phyloP scores from a whole-genome alignment of 2,329 filamentous ascomycete genomes.

The Erysiphe pulchra region DNA sequence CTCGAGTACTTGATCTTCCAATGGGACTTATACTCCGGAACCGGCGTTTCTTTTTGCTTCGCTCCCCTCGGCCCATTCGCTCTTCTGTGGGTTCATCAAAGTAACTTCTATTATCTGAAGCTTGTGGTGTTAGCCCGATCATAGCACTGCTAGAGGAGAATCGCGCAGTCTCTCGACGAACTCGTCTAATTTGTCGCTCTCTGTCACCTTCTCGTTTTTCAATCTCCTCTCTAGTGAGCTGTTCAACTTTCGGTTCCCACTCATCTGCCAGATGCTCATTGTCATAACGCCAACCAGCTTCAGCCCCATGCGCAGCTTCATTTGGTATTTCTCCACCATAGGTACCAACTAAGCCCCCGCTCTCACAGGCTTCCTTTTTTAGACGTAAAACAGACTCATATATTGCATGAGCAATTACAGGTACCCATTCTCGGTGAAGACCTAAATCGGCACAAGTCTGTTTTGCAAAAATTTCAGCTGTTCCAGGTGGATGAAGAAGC shows the following conservation, averaged over 20 bases:
- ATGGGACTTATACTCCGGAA: slow-evolving; percentile 72
- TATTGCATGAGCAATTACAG: slow-evolving; percentile 83
- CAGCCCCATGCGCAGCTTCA: slow-evolving; percentile 55
- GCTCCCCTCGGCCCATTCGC: slow-evolving; percentile 71
- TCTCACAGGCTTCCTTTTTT: slow-evolving; percentile 92
- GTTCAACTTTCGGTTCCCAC: slow-evolving; percentile 64
- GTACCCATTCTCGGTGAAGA: slow-evolving; percentile 75
- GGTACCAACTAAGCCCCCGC: slow-evolving; percentile 62
- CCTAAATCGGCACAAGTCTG: slow-evolving; percentile 83
- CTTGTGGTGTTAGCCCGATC: slow-evolving; percentile 25
- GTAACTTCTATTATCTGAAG: slow-evolving; percentile 20
- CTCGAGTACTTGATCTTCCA: slow-evolving; percentile 39
- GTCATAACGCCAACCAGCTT: slow-evolving; percentile 88
- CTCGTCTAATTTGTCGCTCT: slow-evolving; percentile 65
- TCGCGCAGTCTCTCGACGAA: slow-evolving; percentile 73
- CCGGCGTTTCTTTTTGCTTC: slow-evolving; percentile 83
- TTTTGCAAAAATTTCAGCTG: slow-evolving; percentile 77
- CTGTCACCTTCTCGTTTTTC: slow-evolving; percentile 89
- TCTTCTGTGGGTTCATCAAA: slow-evolving; percentile 35
- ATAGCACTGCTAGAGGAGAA: slow-evolving; percentile 75
- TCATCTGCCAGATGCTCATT: slow-evolving; percentile 66
- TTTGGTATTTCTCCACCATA: slow-evolving; percentile 56
- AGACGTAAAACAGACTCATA: slow-evolving; percentile 80
- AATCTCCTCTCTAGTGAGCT: slow-evolving; percentile 73
- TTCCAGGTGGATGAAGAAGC: slow-evolving; percentile 68